Conservation (phyloP, 768 basidiomycete species). For the Mycena capillaripes region DNA sequence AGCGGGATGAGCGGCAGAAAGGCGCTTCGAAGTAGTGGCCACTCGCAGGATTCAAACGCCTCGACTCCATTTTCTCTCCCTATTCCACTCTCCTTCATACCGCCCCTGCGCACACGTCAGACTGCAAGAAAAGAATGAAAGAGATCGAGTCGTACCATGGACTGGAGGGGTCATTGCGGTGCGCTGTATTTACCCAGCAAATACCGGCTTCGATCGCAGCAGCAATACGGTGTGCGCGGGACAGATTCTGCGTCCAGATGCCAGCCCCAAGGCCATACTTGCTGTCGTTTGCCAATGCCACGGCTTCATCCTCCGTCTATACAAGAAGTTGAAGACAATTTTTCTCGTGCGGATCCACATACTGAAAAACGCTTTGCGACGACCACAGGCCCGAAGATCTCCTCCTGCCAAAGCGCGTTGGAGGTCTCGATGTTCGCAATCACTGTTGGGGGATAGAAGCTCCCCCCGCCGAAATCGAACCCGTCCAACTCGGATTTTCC, state of each 20-base stretch:
- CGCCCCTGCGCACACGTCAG: constrained; percentile 68
- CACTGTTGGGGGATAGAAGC: constrained; percentile 87
- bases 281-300: constrained; percentile 78
- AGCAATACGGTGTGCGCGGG: constrained; percentile 82
- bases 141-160: constrained; percentile 70
- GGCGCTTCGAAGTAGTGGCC: not conserved
- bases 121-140: not conserved
- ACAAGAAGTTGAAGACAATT: not conserved
- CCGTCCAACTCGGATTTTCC: constrained; percentile 76
- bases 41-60: constrained; percentile 83
- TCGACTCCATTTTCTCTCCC: constrained; percentile 90
- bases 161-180: constrained; percentile 90
- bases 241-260: constrained; percentile 84
- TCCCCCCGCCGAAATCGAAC: constrained; percentile 78
- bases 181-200: constrained; percentile 92
- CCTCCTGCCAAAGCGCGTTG: constrained; percentile 84
- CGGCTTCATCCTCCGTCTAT: constrained; percentile 75
- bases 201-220: constrained; percentile 79
- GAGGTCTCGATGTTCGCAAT: constrained; percentile 68
- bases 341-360: constrained; percentile 16
- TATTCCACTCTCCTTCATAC: constrained; percentile 92
- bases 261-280: constrained; percentile 88
- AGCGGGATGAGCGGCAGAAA: not conserved
- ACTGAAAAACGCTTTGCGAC: constrained; percentile 65
- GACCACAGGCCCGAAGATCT: constrained; percentile 90